phyloP scores from a whole-genome alignment of 768 basidiomycete species.

The Pleurotus citrinopileatus region DNA sequence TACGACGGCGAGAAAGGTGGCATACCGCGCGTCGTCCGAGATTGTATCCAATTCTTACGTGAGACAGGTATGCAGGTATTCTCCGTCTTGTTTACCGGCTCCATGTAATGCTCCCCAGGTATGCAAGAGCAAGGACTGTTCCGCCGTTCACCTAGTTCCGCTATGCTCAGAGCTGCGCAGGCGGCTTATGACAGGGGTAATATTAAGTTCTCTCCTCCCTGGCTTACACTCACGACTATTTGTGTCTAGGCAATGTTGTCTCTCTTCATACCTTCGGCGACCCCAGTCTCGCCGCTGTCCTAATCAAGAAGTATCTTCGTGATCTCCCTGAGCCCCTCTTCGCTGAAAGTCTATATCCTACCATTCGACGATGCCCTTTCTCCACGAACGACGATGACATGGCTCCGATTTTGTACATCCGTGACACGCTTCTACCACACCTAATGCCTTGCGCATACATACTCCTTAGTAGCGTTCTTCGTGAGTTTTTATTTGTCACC shows the following conservation, averaged over 20 bases:
- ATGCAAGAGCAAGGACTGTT: constrained; percentile 79
- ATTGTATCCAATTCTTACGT: constrained; percentile 69
- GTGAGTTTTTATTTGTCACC: constrained; percentile 42
- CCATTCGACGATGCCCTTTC: constrained; percentile 65
- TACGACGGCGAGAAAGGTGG: constrained; percentile 79
- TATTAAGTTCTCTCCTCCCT: not conserved
- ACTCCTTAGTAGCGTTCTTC: constrained; percentile 65
- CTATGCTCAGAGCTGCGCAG: constrained; percentile 67
- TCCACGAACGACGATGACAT: constrained; percentile 55
- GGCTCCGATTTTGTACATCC: constrained; percentile 59
- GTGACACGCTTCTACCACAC: constrained; percentile 63
- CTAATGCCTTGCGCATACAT: constrained; percentile 73
- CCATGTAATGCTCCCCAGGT: too few relatives aligned
- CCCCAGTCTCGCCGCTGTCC: constrained; percentile 78
- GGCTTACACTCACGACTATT: constrained; percentile 8
- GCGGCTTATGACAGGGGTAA: constrained; percentile 83
- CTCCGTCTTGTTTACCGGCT: too few relatives aligned
- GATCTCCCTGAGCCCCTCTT: constrained; percentile 82
- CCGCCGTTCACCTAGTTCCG: constrained; percentile 74
- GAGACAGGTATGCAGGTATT: constrained; percentile 52
- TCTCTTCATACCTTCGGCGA: constrained; percentile 75
- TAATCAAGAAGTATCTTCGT: constrained; percentile 82
- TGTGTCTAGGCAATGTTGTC: constrained; percentile 65
- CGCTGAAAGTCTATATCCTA: constrained; percentile 62
- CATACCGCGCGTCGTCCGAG: constrained; percentile 77